Base-by-base conservation (phyloP, 2,329 filamentous ascomycete genomes). In the Corynespora cassiicola region DNA sequence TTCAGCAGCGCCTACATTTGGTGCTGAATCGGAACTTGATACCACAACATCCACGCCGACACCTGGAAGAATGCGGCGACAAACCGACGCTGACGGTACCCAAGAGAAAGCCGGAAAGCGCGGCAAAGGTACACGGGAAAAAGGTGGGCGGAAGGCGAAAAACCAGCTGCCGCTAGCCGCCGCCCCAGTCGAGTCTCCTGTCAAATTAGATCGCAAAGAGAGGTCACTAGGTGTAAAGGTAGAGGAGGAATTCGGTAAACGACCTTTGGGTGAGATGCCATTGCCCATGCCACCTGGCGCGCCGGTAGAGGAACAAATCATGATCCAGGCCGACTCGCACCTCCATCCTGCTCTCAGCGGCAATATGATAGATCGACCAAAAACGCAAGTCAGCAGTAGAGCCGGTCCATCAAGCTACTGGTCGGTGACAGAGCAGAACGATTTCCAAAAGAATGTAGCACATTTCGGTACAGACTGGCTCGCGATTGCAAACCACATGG, bases 401-500 rank as follows among this genome's bases (percentile, higher is more conserved):
- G 75, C 75, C 15, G 83, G 85, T 50, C 82, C 86, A 10, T 90
- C 86, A 1, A 92, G 88, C 66, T 94, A 94, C 65, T 94, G 88
- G 88, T 92, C 88, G 56, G 88, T 92, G 15, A 86, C 86, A 1
- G 88, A 94, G 69, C 79, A 86, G 37, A 86, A 79, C 30, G 88
- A 91, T 57, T 94, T 94, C 66, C 84, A 85, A 22, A 79, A 77
- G 39, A 76, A 90, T 41, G 75, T 94, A 30, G 79, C 76, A 33
- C 80, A 88, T 37, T 92, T 90, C 70, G 88, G 88, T 41, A 89
- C 85, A 11, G 87, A 94, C 62, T 94, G 87, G 81, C 73, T 74
- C 31, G 81, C 80, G 4, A 92, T 92, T 66, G 86, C 88, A 25
- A 76, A 76, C 34, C 83, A 89, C 55, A 90, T 94, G 86, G 85